A percentile compares a stretch with the other conserved stretches of the same genome.
These are phyloP conservation scores for Mycena maculata DNA, from an alignment of 768 basidiomycete species.

Conservation along the genomic window DNA sequence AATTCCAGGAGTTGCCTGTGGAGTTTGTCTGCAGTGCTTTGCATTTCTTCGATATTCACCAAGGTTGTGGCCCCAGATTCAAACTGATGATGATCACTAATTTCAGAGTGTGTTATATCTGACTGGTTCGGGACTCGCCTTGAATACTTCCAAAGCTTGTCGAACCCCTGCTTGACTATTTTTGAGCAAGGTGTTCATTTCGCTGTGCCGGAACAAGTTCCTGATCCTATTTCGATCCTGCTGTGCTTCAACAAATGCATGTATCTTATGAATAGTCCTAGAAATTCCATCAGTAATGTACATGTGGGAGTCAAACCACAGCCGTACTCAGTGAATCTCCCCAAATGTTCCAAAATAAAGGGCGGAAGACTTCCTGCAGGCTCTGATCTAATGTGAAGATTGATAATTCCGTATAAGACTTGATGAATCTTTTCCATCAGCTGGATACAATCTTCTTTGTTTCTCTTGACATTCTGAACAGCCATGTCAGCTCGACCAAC, in stretches of 20 bases:
- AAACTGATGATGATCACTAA: no score
- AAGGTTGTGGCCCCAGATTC: neutral
- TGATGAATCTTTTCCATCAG: neutral
- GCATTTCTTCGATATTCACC: neutral
- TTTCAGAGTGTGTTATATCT: no score
- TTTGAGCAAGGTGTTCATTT: neutral
- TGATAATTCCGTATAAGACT: neutral
- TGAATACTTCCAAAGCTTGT: neutral
- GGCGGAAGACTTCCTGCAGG: neutral
- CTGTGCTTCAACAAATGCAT: neutral
- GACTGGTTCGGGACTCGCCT: neutral
- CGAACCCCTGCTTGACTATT: neutral
- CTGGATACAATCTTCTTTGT: neutral
- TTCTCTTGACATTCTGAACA: constrained; percentile 2
- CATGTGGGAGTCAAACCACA: no score
- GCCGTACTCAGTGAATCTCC: neutral
- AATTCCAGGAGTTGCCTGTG: no score
- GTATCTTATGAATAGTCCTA: neutral
- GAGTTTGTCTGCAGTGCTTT: no score
- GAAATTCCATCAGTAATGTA: neutral
- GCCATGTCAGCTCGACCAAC: neutral
- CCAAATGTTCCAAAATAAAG: neutral
- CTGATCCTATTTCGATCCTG: neutral
- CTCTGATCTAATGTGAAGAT: neutral
- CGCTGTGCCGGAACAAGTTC: neutral